phyloP scores from a whole-genome alignment of 2,329 filamentous ascomycete species.

The Xylaria sp. region DNA sequence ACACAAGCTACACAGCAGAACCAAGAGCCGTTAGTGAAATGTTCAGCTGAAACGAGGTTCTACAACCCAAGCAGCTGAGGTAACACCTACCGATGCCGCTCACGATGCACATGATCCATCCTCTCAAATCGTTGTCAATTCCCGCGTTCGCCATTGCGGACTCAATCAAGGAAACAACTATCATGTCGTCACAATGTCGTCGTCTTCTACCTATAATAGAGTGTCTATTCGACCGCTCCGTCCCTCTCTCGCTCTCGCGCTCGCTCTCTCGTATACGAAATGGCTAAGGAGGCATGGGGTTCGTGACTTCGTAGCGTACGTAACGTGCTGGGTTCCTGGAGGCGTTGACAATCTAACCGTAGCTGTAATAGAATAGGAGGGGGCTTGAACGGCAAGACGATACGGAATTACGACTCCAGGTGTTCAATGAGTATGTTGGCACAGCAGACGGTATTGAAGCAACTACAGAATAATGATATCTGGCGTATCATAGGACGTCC shows the following conservation, averaged over 20 bases:
- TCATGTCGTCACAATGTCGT: slow-evolving; percentile 33
- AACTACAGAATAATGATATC: background rate
- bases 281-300: slow-evolving; percentile 38
- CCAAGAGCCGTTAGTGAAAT: slow-evolving; percentile 34
- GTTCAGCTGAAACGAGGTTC: background rate
- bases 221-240: slow-evolving; percentile 22
- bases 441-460: background rate
- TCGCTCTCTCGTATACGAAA: slow-evolving; percentile 12
- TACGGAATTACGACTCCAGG: background rate
- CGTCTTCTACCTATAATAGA: slow-evolving; percentile 36
- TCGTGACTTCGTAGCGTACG: background rate
- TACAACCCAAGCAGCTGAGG: slow-evolving; percentile 26
- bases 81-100: slow-evolving; percentile 73
- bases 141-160: slow-evolving; percentile 54
- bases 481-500: slow-evolving; percentile 5
- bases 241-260: slow-evolving; percentile 33
- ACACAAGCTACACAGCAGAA: slow-evolving; percentile 63
- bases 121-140: slow-evolving; percentile 83
- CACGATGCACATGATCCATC: slow-evolving; percentile 92
- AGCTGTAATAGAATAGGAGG: background rate
- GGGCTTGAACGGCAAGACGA: background rate
- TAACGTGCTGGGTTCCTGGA: slow-evolving; percentile 1
- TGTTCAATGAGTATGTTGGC: slow-evolving; percentile 7
- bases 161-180: slow-evolving; percentile 13
- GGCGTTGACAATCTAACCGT: background rate